Conservation (phyloP, 1,284 basidiomycete species). For the Rhodotorula sp. region DNA sequence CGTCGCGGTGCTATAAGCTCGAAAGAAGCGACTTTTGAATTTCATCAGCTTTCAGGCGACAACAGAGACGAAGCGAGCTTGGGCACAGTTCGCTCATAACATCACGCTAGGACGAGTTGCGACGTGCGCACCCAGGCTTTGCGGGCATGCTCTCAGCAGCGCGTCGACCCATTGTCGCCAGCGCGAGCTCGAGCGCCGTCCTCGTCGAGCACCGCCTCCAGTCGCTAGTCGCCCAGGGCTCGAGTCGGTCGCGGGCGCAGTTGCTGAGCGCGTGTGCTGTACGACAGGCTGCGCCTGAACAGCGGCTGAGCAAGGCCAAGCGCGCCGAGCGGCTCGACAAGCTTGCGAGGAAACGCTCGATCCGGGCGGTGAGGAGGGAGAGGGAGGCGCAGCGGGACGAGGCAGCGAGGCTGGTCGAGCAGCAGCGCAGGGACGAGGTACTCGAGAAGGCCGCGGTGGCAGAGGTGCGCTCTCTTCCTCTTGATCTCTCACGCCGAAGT, state of each 20-base stretch:
- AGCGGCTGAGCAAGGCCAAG: slow-evolving; percentile 19
- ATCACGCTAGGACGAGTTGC: background rate
- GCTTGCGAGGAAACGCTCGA: slow-evolving; percentile 8
- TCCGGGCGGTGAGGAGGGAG: background rate
- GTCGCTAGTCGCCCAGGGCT: background rate
- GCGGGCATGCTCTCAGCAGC: background rate
- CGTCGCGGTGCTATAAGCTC: too few relatives aligned
- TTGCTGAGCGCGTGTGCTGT: background rate
- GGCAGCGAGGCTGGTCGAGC: background rate
- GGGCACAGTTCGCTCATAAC: background rate
- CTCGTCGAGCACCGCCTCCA: background rate
- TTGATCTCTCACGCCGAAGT: too few relatives aligned
- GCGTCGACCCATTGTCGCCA: background rate
- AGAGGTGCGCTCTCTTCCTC: background rate
- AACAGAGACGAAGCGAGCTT: background rate
- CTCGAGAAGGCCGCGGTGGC: background rate
- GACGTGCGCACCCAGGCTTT: background rate
- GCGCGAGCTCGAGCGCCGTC: background rate
- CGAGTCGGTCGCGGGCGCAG: background rate
- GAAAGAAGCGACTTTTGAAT: background rate
- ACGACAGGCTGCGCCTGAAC: background rate
- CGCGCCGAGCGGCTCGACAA: slow-evolving; percentile 5
- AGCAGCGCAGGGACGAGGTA: background rate
- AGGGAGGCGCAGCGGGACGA: slow-evolving; percentile 8
- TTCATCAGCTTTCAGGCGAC: background rate